These are phyloP conservation scores for Sungouiozyma ichnusensis DNA, from an alignment of 805 yeast genomes.

Conservation along the genomic window DNA sequence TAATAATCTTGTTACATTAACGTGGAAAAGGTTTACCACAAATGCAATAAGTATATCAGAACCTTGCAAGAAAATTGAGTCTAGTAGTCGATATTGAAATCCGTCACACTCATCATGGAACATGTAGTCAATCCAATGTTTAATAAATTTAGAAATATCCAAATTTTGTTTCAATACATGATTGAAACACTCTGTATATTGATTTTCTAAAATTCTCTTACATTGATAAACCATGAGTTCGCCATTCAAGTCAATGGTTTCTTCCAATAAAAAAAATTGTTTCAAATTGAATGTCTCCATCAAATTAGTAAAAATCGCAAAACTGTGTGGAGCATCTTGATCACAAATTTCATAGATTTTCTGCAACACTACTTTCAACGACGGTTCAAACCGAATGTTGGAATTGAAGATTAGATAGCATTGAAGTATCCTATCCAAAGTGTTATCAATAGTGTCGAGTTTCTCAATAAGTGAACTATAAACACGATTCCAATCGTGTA, in stretches of 20 bases:
- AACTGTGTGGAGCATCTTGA: constrained; percentile 58
- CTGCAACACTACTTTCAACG: constrained; percentile 81
- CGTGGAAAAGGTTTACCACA: constrained; percentile 63
- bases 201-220: constrained; percentile 73
- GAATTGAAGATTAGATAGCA: constrained; percentile 76
- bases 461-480: constrained; percentile 4
- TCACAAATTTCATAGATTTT: constrained; percentile 63
- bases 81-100: constrained; percentile 73
- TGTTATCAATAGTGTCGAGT: background rate
- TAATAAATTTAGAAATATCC: constrained; percentile 85
- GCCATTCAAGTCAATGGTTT: constrained; percentile 65
- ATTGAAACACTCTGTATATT: constrained; percentile 54
- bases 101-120: constrained; percentile 70
- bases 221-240: constrained; percentile 78
- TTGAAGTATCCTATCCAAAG: constrained; percentile 57
- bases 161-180: constrained; percentile 81
- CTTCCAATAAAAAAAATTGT: constrained; percentile 51
- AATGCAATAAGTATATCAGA: constrained; percentile 71
- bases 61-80: constrained; percentile 81
- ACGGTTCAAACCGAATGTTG: constrained; percentile 92
- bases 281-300: constrained; percentile 76
- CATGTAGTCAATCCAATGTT: constrained; percentile 90
- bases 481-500: constrained; percentile 6
- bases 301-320: constrained; percentile 62
- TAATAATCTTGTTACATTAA: constrained; percentile 50